These are phyloP conservation scores for Pichia ethanolica DNA, from an alignment of 805 yeast species.

Conservation along the genomic window DNA sequence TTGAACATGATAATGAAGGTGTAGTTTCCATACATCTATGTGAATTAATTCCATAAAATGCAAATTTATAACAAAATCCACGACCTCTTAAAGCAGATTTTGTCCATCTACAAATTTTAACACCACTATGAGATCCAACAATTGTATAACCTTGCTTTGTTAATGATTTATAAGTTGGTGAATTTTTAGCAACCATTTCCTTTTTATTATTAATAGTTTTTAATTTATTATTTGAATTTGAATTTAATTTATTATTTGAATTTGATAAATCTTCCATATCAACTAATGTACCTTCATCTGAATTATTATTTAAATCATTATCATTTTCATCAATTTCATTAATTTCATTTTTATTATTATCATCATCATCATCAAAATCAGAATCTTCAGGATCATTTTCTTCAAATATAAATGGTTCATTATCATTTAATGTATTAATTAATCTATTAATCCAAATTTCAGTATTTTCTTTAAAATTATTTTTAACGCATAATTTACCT, in stretches of 20 bases:
- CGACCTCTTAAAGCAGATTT: conserved; percentile 89
- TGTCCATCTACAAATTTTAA: conserved; percentile 93
- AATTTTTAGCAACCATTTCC: conserved; percentile 83
- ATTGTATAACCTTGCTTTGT: conserved; percentile 92
- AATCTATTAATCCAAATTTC: conserved; percentile 62
- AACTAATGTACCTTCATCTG: conserved; percentile 42
- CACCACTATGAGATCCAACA: conserved; percentile 93
- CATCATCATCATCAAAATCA: conserved; percentile 12
- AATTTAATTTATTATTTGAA: conserved; percentile 21
- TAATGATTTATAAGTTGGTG: conserved; percentile 80
- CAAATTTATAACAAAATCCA: conserved; percentile 90
- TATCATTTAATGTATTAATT: conserved; percentile 55
- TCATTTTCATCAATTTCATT: conserved; percentile 15
- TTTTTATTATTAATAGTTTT: conserved; percentile 33
- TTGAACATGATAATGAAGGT: conserved; percentile 88
- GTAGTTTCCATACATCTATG: conserved; percentile 96
- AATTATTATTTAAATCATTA: conserved; percentile 15
- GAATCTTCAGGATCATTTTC: conserved; percentile 33
- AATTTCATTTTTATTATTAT: conserved; percentile 8
- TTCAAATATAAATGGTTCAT: conserved; percentile 50
- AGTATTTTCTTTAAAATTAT: conserved; percentile 45
- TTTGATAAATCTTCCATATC: conserved; percentile 66
- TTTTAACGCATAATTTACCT: conserved; percentile 77
- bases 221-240: conserved; percentile 19
- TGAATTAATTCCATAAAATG: conserved; percentile 83